Percentiles rank a stretch among this genome's conserved stretches.
Conservation (phyloP, 352 stramenopile species). For the Phytopythium chamaehyphon region DNA sequence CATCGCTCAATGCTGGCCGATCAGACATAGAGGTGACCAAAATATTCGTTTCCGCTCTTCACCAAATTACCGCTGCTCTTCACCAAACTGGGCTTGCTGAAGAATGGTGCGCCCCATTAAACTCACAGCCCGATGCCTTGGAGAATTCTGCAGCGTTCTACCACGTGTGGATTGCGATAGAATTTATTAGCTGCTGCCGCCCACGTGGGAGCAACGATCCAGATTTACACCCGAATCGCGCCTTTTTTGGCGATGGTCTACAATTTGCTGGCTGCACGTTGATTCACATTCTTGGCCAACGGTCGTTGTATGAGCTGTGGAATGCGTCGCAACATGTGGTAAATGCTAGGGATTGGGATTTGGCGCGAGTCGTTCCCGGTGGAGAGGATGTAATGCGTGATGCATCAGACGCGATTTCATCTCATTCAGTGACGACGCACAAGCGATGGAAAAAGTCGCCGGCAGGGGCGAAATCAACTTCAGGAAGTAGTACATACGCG, state of each 20-base stretch:
- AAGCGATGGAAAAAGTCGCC: slow-evolving; percentile 5
- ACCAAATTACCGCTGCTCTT: slow-evolving; percentile 26
- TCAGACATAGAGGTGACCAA: neutral
- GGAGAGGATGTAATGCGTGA: neutral
- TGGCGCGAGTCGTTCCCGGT: neutral
- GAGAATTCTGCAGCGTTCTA: slow-evolving; percentile 47
- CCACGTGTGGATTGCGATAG: slow-evolving; percentile 57
- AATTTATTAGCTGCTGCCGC: slow-evolving; percentile 51
- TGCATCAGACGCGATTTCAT: neutral
- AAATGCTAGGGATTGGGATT: slow-evolving; percentile 11
- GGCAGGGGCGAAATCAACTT: neutral
- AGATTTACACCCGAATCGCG: slow-evolving; percentile 11
- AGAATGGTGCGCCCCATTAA: slow-evolving; percentile 29
- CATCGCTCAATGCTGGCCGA: neutral
- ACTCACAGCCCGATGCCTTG: slow-evolving; percentile 41
- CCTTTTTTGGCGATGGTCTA: slow-evolving; percentile 55
- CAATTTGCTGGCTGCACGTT: slow-evolving; percentile 55
- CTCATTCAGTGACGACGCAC: neutral
- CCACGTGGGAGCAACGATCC: slow-evolving; percentile 8
- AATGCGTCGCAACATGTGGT: slow-evolving; percentile 58
- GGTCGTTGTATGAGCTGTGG: slow-evolving; percentile 50
- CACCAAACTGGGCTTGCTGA: slow-evolving; percentile 23
- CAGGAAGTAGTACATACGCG: slow-evolving; percentile 3
- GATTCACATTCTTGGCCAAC: slow-evolving; percentile 52
- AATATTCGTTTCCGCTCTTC: slow-evolving; percentile 20